These are phyloP conservation scores for Rhizodiscina lignyota DNA, from an alignment of 495 filamentous ascomycete genomes.

Conservation along the genomic window DNA sequence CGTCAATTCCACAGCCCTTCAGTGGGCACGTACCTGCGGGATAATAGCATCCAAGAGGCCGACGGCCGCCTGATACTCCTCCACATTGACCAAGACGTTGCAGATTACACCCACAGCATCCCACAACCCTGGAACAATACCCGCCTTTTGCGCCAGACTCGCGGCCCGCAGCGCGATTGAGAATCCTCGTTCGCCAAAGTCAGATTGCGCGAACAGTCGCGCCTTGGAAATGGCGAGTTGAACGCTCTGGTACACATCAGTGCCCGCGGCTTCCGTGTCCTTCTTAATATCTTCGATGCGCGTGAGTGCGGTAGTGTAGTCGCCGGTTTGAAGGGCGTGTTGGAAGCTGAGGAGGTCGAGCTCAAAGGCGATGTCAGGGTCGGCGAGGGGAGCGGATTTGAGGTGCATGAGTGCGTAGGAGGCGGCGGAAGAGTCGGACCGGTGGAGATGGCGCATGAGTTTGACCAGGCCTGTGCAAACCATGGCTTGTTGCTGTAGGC, in stretches of 20 bases:
- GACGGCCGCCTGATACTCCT: conserved; percentile 57
- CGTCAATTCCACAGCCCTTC: too few relatives aligned
- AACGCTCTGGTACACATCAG: conserved; percentile 60
- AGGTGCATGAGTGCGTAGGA: conserved; percentile 7
- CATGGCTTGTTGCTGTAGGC: conserved; percentile 62
- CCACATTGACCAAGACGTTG: conserved; percentile 48
- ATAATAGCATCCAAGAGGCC: conserved; percentile 55
- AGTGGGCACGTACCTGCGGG: conserved; percentile 39
- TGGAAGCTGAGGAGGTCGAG: not conserved
- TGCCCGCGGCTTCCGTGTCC: conserved; percentile 46
- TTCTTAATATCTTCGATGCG: conserved; percentile 52
- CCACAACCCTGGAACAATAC: conserved; percentile 60
- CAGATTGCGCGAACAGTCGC: conserved; percentile 44
- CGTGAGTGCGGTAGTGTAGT: conserved; percentile 45
- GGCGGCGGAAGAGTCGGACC: conserved; percentile 23
- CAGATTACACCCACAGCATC: conserved; percentile 54
- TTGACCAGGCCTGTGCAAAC: too few relatives aligned
- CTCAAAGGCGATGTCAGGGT: not conserved
- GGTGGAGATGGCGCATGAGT: conserved; percentile 50
- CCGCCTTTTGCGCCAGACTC: conserved; percentile 53
- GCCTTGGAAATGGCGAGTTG: conserved; percentile 65
- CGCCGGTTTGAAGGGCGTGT: conserved; percentile 41
- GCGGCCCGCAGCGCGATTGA: conserved; percentile 69
- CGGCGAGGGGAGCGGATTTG: conserved; percentile 3
- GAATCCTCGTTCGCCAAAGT: conserved; percentile 66